Conservation (phyloP, 495 filamentous ascomycete genomes). For the Polyplosphaeria fusca region DNA sequence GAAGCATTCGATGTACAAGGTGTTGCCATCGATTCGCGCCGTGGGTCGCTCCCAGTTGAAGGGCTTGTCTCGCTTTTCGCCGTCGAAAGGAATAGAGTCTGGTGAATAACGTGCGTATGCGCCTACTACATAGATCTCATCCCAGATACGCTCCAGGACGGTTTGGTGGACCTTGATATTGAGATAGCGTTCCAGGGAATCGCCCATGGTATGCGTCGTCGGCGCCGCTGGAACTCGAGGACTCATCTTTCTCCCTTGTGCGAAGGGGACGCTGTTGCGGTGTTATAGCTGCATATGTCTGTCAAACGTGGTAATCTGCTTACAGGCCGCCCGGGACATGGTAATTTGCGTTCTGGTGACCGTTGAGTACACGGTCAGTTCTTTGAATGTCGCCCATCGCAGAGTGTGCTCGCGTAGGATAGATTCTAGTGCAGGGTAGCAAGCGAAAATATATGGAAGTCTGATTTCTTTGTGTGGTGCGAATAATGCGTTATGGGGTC, state of each 20-base stretch:
- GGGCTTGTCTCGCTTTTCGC: conserved; percentile 29
- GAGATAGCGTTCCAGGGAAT: conserved; percentile 23
- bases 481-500: too few species aligned
- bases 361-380: too few species aligned
- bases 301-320: too few species aligned
- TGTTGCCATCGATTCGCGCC: conserved; percentile 8
- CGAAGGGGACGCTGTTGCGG: not conserved
- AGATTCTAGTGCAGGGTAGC: too few species aligned
- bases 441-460: too few species aligned
- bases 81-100: conserved; percentile 8
- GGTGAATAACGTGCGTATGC: conserved; percentile 2
- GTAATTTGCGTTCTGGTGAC: too few species aligned
- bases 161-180: conserved; percentile 27
- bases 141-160: conserved; percentile 9
- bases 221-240: not conserved
- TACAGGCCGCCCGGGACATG: too few species aligned
- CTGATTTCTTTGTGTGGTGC: too few species aligned
- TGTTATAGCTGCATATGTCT: too few species aligned
- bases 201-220: conserved; percentile 23
- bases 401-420: too few species aligned
- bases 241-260: not conserved
- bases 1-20: conserved; percentile 23
- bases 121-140: conserved; percentile 16
- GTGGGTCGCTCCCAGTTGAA: conserved; percentile 36
- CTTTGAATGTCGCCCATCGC: too few species aligned